Percentiles rank a stretch among this genome's conserved stretches.
These are phyloP conservation scores for Lactarius evosmus DNA, from an alignment of 768 basidiomycete genomes.

Conservation along the genomic window DNA sequence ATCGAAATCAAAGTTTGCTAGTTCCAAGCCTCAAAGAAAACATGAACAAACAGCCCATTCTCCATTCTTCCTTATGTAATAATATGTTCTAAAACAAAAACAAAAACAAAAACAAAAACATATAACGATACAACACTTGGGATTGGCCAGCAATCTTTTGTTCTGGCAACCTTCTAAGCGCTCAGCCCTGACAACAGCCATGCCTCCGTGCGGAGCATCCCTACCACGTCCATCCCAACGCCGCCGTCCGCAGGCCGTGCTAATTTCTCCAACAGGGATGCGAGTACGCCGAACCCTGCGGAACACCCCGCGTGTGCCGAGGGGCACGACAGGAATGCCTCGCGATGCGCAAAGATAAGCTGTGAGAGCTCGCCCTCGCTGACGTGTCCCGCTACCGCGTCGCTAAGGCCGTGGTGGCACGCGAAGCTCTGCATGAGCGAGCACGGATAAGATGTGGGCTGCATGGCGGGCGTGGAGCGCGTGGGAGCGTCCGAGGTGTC, in stretches of 20 bases:
- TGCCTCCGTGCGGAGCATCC: slow-evolving; percentile 22
- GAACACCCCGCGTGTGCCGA: slow-evolving; percentile 21
- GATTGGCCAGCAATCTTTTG: not conserved
- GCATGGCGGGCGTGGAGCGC: not conserved
- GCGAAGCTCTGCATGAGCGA: slow-evolving; percentile 21
- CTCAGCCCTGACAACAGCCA: slow-evolving; percentile 21
- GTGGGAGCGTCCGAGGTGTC: slow-evolving; percentile 10
- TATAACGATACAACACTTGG: not conserved
- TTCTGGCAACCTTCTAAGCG: not conserved
- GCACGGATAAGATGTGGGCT: slow-evolving; percentile 6
- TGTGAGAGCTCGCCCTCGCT: slow-evolving; percentile 17
- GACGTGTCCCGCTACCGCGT: slow-evolving; percentile 1
- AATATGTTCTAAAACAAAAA: not conserved
- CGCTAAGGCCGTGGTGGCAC: not conserved
- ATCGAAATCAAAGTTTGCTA: slow-evolving; percentile 28
- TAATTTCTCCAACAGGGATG: slow-evolving; percentile 13
- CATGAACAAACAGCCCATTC: not conserved
- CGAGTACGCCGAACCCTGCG: slow-evolving; percentile 14
- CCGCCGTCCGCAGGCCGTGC: not conserved
- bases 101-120: not conserved
- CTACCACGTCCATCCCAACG: slow-evolving; percentile 12
- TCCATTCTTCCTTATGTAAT: not conserved
- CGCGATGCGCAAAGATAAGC: slow-evolving; percentile 21
- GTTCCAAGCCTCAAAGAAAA: slow-evolving; percentile 26
- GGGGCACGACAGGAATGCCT: slow-evolving; percentile 19